These are phyloP conservation scores for Trypanosomatidae sp. DNA, from an alignment of 208 protist genomes.

Conservation along the genomic window DNA sequence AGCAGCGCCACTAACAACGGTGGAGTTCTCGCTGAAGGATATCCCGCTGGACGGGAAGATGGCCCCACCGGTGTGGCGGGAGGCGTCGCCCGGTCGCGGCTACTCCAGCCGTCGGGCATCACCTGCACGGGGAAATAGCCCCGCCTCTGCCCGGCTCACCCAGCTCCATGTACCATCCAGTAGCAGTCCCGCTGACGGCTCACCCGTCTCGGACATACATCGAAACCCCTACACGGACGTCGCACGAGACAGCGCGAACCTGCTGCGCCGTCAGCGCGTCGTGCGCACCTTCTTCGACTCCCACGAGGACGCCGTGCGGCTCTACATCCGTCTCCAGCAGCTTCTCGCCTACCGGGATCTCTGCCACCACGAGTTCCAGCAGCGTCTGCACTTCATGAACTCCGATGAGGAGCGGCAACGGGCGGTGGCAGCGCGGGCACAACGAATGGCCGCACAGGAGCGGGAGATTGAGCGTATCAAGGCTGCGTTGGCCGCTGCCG, in stretches of 20 bases:
- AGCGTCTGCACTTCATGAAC: constrained; percentile 10
- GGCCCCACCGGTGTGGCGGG: constrained; percentile 12
- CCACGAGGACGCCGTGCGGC: constrained; percentile 27
- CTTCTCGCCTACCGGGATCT: constrained; percentile 11
- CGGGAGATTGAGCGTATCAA: too few relatives aligned
- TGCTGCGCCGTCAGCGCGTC: constrained; percentile 7
- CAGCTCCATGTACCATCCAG: too few relatives aligned
- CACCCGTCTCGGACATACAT: too few relatives aligned
- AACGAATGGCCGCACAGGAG: too few relatives aligned
- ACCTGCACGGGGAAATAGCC: too few relatives aligned
- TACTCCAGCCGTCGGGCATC: too few relatives aligned
- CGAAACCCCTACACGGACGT: constrained; percentile 14
- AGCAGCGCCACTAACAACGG: too few relatives aligned
- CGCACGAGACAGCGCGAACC: constrained; percentile 10
- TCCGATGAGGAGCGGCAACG: constrained; percentile 11
- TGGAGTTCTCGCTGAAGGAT: constrained; percentile 18
- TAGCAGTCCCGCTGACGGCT: too few relatives aligned
- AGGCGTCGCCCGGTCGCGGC: constrained; percentile 6
- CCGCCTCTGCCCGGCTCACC: too few relatives aligned
- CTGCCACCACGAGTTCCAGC: constrained; percentile 17
- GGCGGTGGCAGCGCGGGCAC: too few relatives aligned
- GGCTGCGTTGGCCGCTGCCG: too few relatives aligned
- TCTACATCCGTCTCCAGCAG: constrained; percentile 23
- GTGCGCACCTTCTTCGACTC: constrained; percentile 19
- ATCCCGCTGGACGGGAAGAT: constrained; percentile 12